Evolutionary conservation across 192 early-diverging fungal genomes (phyloP).

Genomic region (Geranomyces variabilis): DNA sequence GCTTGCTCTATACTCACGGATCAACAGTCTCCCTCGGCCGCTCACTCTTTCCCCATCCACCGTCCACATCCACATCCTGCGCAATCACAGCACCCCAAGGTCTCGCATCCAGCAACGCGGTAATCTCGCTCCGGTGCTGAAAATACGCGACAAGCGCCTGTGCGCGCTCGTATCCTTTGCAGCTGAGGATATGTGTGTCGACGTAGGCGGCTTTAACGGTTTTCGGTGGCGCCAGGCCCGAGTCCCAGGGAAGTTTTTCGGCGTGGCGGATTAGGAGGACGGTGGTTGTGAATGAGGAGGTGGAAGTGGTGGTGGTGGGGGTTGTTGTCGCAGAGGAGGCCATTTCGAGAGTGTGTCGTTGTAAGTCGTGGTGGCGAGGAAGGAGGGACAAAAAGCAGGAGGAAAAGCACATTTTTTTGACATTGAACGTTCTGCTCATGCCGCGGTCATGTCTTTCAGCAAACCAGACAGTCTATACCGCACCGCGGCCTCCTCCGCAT

Average conservation of each 20-base stretch:
- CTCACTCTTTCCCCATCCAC: constrained; percentile 36
- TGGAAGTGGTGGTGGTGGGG: not conserved
- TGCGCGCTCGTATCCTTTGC: constrained; percentile 52
- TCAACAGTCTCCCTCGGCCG: constrained; percentile 46
- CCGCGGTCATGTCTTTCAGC: too few relatives aligned
- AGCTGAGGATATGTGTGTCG: constrained; percentile 49
- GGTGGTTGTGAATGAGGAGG: constrained; percentile 10
- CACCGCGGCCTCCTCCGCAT: too few relatives aligned
- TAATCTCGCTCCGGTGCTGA: constrained; percentile 43
- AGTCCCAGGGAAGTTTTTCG: constrained; percentile 53
- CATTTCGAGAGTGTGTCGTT: too few relatives aligned
- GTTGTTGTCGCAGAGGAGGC: too few relatives aligned
- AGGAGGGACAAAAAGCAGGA: too few relatives aligned
- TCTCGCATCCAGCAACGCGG: constrained; percentile 20
- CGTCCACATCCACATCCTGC: constrained; percentile 45
- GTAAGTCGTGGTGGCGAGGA: too few relatives aligned
- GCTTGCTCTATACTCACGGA: not conserved
- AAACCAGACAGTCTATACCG: too few relatives aligned
- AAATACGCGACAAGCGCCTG: constrained; percentile 53
- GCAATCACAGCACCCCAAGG: constrained; percentile 46
- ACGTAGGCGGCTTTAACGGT: constrained; percentile 41
- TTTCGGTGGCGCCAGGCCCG: constrained; percentile 33
- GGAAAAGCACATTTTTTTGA: too few relatives aligned
- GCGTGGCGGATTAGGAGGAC: constrained; percentile 57
- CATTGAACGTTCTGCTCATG: too few relatives aligned